These are phyloP conservation scores for Microstroma glucosiphilum DNA, from an alignment of 1,284 basidiomycete species.

Conservation along the genomic window DNA sequence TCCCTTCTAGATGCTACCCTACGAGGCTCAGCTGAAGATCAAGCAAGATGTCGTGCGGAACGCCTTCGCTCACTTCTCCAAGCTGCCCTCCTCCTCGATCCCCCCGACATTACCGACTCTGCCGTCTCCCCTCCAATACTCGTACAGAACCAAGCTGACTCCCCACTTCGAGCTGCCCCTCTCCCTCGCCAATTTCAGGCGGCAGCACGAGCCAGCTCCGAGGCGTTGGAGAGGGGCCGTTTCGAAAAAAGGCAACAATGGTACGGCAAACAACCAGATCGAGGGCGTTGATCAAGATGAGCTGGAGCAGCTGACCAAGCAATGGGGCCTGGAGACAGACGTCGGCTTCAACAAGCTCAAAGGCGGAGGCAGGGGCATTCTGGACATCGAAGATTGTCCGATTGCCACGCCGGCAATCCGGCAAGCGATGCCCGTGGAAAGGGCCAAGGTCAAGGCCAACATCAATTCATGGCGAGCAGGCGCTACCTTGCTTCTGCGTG, in stretches of 20 bases:
- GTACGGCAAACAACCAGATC: constrained; percentile 40
- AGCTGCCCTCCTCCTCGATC: constrained; percentile 59
- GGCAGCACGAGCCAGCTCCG: constrained; percentile 24
- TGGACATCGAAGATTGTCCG: constrained; percentile 96
- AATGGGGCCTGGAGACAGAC: constrained; percentile 55
- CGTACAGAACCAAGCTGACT: constrained; percentile 92
- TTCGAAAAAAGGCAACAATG: constrained; percentile 31
- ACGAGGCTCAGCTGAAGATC: constrained; percentile 74
- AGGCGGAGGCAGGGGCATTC: constrained; percentile 63
- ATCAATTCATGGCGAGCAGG: constrained; percentile 78
- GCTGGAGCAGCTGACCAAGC: background rate
- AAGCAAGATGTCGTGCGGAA: constrained; percentile 82
- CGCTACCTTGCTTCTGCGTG: constrained; percentile 82
- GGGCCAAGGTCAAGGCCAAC: constrained; percentile 67
- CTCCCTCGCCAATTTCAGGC: background rate
- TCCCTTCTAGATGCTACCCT: constrained; percentile 60
- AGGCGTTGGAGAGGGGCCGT: constrained; percentile 41
- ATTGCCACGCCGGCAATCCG: constrained; percentile 83
- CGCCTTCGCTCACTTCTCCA: constrained; percentile 58
- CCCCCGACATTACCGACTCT: constrained; percentile 72
- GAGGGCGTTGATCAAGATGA: constrained; percentile 25
- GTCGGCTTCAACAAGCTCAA: constrained; percentile 76
- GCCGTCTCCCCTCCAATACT: constrained; percentile 77
- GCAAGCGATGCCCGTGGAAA: constrained; percentile 60
- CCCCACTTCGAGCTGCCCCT: constrained; percentile 86